phyloP scores from a whole-genome alignment of 2,329 filamentous ascomycete species.

The Neofusicoccum sp. region DNA sequence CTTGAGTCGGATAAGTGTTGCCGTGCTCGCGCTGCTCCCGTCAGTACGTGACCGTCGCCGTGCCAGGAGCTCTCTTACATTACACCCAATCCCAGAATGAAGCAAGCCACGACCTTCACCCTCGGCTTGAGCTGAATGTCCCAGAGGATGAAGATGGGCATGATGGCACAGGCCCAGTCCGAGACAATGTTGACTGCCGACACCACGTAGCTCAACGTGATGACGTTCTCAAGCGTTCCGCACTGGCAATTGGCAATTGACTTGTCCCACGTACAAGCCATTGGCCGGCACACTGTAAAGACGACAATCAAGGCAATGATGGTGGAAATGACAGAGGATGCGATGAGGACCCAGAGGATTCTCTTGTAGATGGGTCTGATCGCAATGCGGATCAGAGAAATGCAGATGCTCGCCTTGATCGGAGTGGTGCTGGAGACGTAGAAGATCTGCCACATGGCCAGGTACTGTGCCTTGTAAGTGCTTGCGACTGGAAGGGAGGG shows the following conservation, averaged over 20 bases:
- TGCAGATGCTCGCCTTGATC: constrained; percentile 46
- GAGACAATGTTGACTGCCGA: not conserved
- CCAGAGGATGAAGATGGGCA: not conserved
- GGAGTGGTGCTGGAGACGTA: constrained; percentile 46
- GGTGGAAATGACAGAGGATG: not conserved
- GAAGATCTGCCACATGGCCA: constrained; percentile 40
- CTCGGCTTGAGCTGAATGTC: not conserved
- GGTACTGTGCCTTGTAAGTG: not conserved
- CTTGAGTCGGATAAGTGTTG: not conserved
- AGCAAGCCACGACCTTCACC: not conserved
- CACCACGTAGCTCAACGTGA: not conserved
- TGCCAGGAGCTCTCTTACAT: not conserved
- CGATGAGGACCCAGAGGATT: constrained; percentile 36
- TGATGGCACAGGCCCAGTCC: not conserved
- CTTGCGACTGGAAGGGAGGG: too few relatives aligned
- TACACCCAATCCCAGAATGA: not conserved
- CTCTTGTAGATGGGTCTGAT: constrained; percentile 37
- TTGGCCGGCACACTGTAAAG: constrained; percentile 6
- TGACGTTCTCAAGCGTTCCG: not conserved
- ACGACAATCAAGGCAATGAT: constrained; percentile 15
- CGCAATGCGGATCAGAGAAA: constrained; percentile 48
- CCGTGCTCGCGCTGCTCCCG: not conserved
- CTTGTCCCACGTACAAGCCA: constrained; percentile 11
- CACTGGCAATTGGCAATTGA: not conserved
- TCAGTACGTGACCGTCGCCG: not conserved